These are phyloP conservation scores for Tuber melanosporum DNA, from an alignment of 495 filamentous ascomycete species.

Conservation along the genomic window DNA sequence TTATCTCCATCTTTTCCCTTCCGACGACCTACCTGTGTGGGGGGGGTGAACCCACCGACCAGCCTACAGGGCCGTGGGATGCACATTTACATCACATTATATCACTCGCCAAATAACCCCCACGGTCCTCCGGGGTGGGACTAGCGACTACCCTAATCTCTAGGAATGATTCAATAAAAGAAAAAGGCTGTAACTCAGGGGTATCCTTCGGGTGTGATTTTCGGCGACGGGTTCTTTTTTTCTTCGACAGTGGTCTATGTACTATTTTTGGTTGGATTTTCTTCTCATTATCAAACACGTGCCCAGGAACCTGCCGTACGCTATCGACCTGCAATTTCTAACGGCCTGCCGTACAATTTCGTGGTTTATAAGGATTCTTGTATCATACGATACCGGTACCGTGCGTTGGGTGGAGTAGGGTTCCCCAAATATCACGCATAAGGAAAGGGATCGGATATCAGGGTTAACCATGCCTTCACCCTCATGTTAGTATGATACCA, in stretches of 20 bases:
- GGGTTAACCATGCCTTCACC: background rate
- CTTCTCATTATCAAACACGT: background rate
- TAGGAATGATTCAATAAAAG: background rate
- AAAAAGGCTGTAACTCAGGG: background rate
- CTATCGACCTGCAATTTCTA: background rate
- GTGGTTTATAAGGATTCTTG: background rate
- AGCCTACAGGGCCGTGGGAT: background rate
- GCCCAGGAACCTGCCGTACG: background rate
- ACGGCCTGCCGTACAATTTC: background rate
- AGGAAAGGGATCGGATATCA: background rate
- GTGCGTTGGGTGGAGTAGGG: background rate
- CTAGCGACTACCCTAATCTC: background rate
- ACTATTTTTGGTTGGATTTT: background rate
- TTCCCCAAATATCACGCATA: background rate
- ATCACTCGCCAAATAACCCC: background rate
- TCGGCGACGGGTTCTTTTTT: background rate
- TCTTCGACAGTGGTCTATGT: background rate
- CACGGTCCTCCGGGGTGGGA: background rate
- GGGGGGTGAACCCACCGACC: background rate
- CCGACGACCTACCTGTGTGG: background rate
- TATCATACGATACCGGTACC: background rate
- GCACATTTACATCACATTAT: background rate
- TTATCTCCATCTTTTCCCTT: background rate
- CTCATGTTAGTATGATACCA: background rate
- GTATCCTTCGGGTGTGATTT: background rate